Evolutionary conservation across 805 yeast species (phyloP).

Genomic region (Soucietia sequanensis): DNA sequence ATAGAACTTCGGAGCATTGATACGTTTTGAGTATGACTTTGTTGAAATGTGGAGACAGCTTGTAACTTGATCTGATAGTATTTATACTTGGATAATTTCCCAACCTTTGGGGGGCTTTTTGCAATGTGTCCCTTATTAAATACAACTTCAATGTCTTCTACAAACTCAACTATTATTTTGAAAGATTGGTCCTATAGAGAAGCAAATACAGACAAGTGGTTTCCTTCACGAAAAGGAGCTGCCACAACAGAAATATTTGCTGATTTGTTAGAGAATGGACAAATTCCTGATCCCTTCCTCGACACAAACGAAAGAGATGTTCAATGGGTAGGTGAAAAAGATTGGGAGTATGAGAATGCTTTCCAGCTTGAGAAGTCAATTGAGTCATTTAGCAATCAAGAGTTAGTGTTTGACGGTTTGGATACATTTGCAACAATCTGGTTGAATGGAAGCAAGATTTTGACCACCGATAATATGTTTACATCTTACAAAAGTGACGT

Average conservation of each 20-base stretch:
- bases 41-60: too few species aligned
- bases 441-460: slow-evolving; percentile 35
- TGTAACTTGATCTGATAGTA: too few species aligned
- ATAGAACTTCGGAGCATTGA: too few species aligned
- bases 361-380: slow-evolving; percentile 8
- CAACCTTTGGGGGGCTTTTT: too few species aligned
- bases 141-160: too few species aligned
- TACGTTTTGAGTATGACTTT: too few species aligned
- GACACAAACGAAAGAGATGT: slow-evolving; percentile 42
- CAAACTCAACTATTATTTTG: slow-evolving; percentile 3
- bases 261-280: slow-evolving; percentile 31
- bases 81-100: too few species aligned
- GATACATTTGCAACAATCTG: slow-evolving; percentile 43
- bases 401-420: slow-evolving; percentile 42
- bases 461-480: slow-evolving; percentile 45
- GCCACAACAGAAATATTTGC: neutral
- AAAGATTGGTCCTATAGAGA: slow-evolving; percentile 11
- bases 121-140: too few species aligned
- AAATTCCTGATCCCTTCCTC: slow-evolving; percentile 46
- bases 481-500: slow-evolving; percentile 21
- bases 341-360: slow-evolving; percentile 45
- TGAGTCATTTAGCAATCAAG: slow-evolving; percentile 15
- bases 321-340: slow-evolving; percentile 50
- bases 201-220: slow-evolving; percentile 9
- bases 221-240: neutral